Evolutionary conservation across 2,329 filamentous ascomycete genomes (phyloP).

Genomic region (Plenodomus lindquistii): DNA sequence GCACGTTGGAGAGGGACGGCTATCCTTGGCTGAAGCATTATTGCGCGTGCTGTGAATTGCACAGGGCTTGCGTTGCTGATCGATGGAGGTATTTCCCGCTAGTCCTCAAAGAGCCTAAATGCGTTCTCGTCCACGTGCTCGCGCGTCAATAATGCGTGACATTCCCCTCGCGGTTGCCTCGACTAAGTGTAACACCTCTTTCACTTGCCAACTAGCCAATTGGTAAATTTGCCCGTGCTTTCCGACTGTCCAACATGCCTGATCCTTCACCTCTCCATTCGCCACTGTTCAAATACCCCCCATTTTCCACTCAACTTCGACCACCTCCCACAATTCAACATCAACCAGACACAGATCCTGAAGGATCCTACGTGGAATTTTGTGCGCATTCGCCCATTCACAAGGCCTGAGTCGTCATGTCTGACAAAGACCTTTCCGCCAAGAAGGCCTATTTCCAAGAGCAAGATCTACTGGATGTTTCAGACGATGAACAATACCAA

Average conservation of each 20-base stretch:
- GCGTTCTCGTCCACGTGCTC: slow-evolving; percentile 15
- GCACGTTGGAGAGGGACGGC: slow-evolving; percentile 15
- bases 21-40: slow-evolving; percentile 41
- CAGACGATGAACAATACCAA: slow-evolving; percentile 31
- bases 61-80: not conserved
- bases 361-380: not conserved
- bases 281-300: not conserved
- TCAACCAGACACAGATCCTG: not conserved
- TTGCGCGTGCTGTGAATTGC: slow-evolving; percentile 9
- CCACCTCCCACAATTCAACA: not conserved
- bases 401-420: slow-evolving; percentile 18
- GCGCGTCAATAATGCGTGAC: slow-evolving; percentile 18
- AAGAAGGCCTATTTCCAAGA: slow-evolving; percentile 37
- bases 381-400: not conserved
- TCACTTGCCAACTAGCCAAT: slow-evolving; percentile 4
- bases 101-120: slow-evolving; percentile 14
- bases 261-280: not conserved
- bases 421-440: slow-evolving; percentile 22
- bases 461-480: slow-evolving; percentile 33
- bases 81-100: slow-evolving; percentile 3
- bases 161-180: slow-evolving; percentile 20
- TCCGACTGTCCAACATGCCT: not conserved
- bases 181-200: slow-evolving; percentile 1
- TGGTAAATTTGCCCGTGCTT: not conserved
- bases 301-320: not conserved